A percentile compares a stretch with the other conserved stretches of the same genome.
phyloP scores from a whole-genome alignment of 257 asterid species.

The Solanum ossicruentum region DNA sequence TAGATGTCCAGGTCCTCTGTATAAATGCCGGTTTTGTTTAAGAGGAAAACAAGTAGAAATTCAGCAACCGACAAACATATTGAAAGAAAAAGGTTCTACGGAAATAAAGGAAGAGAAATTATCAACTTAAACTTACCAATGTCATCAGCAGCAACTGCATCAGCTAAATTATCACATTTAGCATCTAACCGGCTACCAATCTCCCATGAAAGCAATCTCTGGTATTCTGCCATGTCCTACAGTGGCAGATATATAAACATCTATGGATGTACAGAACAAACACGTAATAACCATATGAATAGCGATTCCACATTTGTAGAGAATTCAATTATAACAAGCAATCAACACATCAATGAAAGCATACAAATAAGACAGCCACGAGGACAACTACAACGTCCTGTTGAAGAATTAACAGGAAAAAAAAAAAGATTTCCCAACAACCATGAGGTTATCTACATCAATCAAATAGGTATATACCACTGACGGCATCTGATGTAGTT shows the following conservation, averaged over 20 bases:
- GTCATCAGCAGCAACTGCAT: constrained; percentile 63
- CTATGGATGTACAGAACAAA: neutral
- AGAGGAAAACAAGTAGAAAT: neutral
- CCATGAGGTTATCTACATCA: neutral
- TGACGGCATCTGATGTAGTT: constrained; percentile 55
- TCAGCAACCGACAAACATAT: neutral
- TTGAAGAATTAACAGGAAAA: neutral
- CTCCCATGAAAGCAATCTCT: constrained; percentile 75
- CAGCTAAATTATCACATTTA: constrained; percentile 71
- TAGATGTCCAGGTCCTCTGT: neutral
- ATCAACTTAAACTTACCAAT: constrained; percentile 41
- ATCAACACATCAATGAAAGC: neutral
- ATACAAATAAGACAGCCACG: neutral
- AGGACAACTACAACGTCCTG: neutral
- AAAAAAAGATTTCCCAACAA: neutral
- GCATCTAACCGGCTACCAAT: constrained; percentile 71
- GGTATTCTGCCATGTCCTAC: constrained; percentile 79
- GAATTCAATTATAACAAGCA: neutral
- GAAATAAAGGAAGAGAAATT: constrained; percentile 3
- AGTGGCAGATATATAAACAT: constrained; percentile 3
- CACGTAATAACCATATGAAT: neutral
- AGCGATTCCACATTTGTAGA: neutral
- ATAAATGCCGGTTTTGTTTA: neutral
- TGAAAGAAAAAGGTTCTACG: neutral
- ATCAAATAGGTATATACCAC: constrained; percentile 37